These are phyloP conservation scores for Amphicarpaea edgeworthii DNA, from an alignment of 306 rosid genomes.

Conservation along the genomic window DNA sequence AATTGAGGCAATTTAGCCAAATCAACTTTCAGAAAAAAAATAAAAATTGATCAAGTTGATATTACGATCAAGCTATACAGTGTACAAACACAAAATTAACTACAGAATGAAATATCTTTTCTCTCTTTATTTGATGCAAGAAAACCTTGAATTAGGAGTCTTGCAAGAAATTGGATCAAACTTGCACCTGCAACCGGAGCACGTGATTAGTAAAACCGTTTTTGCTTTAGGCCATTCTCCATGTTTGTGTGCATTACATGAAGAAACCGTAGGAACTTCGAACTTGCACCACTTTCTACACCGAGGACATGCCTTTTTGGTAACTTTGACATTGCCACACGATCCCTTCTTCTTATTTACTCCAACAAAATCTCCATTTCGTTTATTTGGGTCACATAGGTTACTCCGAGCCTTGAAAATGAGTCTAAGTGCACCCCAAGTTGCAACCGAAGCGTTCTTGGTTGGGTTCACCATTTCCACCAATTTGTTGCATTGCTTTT, in stretches of 20 bases:
- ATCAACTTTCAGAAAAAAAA: too few species aligned
- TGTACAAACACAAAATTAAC: too few species aligned
- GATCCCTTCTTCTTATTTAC: too few species aligned
- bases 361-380: too few species aligned
- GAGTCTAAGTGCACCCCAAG: neutral
- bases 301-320: neutral
- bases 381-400: neutral
- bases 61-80: too few species aligned
- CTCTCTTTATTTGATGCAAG: neutral
- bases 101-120: neutral
- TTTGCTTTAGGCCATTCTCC: neutral
- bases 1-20: too few species aligned
- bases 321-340: neutral
- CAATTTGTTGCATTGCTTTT: neutral
- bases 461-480: neutral
- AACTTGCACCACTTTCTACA: neutral
- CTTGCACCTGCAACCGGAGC: neutral
- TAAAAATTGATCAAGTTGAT: too few species aligned
- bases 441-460: neutral
- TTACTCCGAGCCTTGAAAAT: neutral
- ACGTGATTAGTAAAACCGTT: neutral
- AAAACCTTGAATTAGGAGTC: neutral
- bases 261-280: neutral
- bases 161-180: neutral
- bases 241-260: neutral